A percentile compares a stretch with the other conserved stretches of the same genome.
These are phyloP conservation scores for Aquilaria yunnanensis DNA, from an alignment of 345 rosid genomes.

Conservation along the genomic window DNA sequence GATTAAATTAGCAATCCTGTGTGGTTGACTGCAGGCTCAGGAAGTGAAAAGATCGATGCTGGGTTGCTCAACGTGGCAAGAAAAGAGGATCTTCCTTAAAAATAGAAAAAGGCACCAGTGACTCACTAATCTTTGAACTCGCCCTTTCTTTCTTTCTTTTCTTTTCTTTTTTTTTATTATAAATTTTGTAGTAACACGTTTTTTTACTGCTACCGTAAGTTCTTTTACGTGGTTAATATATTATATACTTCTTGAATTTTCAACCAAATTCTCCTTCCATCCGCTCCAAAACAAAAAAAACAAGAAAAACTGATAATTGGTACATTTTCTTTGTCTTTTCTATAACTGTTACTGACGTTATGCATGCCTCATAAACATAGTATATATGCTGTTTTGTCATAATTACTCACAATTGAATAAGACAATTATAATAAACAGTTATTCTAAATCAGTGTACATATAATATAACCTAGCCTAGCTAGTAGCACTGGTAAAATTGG, in stretches of 20 bases:
- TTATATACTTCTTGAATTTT: background rate
- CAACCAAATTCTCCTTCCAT: background rate
- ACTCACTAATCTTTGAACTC: background rate
- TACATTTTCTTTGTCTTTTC: too few species aligned
- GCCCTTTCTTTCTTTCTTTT: background rate
- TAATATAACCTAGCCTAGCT: too few species aligned
- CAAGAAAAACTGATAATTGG: background rate
- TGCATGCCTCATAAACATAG: too few species aligned
- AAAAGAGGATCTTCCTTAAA: slow-evolving; percentile 19
- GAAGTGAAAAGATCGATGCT: background rate
- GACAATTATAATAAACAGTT: too few species aligned
- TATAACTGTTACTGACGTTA: too few species aligned
- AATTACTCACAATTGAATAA: too few species aligned
- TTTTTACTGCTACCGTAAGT: background rate
- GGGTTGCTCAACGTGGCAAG: slow-evolving; percentile 15
- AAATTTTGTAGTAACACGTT: background rate
- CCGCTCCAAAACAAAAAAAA: background rate
- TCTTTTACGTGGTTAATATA: background rate
- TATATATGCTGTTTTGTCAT: too few species aligned
- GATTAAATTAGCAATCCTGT: background rate
- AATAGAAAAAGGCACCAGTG: slow-evolving; percentile 9
- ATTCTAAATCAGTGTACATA: too few species aligned
- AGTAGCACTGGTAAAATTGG: too few species aligned
- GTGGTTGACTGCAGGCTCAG: background rate
- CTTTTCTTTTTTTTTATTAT: background rate